A percentile compares a stretch with the other conserved stretches of the same genome.
Conservation (phyloP, 2,329 filamentous ascomycete species). For the Scytalidium sp. region DNA sequence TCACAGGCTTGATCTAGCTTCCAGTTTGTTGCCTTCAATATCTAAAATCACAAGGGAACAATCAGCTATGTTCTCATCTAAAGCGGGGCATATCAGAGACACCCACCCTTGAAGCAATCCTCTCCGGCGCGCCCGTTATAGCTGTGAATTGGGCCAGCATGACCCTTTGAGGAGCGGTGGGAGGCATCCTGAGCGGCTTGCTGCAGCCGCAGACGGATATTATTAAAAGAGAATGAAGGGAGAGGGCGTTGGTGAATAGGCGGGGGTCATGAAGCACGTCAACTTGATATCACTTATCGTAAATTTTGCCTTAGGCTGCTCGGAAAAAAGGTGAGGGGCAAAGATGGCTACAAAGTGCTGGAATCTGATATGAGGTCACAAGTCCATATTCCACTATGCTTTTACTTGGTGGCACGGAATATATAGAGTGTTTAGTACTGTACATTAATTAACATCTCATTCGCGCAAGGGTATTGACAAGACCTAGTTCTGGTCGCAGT, state of each 20-base stretch:
- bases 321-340: too few relatives aligned
- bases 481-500: background rate
- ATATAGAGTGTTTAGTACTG: too few relatives aligned
- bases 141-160: constrained; percentile 24
- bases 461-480: background rate
- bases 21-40: constrained; percentile 32
- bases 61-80: constrained; percentile 14
- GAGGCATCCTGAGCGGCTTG: constrained; percentile 23
- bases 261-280: background rate
- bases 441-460: background rate
- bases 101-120: constrained; percentile 25
- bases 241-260: background rate
- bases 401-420: too few relatives aligned
- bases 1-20: constrained; percentile 34
- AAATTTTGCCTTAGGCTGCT: background rate
- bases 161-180: constrained; percentile 16
- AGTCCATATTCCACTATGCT: too few relatives aligned
- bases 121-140: constrained; percentile 28
- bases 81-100: background rate
- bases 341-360: background rate
- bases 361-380: too few relatives aligned
- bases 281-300: background rate
- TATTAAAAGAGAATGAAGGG: background rate
- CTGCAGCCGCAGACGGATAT: constrained; percentile 4
- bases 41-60: constrained; percentile 20